phyloP scores from a whole-genome alignment of 108 stramenopile genomes.

The Nannochloropsis granulata region DNA sequence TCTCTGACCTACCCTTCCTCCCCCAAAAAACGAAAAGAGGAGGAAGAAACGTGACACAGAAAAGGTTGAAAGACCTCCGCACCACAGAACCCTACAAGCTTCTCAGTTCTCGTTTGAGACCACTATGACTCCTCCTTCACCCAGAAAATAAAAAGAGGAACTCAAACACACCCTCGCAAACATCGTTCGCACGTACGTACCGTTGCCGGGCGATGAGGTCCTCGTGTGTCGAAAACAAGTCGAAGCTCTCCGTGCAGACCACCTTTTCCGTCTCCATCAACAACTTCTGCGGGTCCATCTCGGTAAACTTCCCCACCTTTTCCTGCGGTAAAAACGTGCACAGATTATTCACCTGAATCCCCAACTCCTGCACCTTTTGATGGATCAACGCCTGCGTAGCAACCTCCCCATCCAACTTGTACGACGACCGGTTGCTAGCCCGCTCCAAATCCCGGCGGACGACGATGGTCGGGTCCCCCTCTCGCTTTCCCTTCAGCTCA shows the following conservation, averaged over 20 bases:
- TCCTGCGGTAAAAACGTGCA: conserved; percentile 94
- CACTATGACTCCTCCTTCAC: no score
- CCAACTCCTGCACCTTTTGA: conserved; percentile 47
- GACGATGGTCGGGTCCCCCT: neutral
- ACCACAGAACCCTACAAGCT: no score
- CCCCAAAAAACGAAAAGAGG: no score
- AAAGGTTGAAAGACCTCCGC: no score
- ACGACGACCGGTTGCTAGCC: conserved; percentile 11
- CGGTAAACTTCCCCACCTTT: conserved; percentile 72
- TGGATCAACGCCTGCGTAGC: neutral
- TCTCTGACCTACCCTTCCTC: no score
- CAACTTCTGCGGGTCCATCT: conserved; percentile 52
- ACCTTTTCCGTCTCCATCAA: conserved; percentile 69
- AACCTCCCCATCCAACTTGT: conserved; percentile 42
- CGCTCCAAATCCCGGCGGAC: conserved; percentile 15
- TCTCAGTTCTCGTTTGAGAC: no score
- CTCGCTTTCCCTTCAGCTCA: conserved; percentile 34
- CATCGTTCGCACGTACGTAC: neutral
- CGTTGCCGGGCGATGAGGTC: conserved; percentile 41
- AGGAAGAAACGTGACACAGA: no score
- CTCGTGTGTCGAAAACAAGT: conserved; percentile 52
- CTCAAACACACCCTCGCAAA: no score
- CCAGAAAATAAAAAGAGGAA: no score
- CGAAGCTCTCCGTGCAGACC: conserved; percentile 16
- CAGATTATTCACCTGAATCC: conserved; percentile 75